These are phyloP conservation scores for Stemphylium lycopersici DNA, from an alignment of 2,329 filamentous ascomycete species.

Conservation along the genomic window DNA sequence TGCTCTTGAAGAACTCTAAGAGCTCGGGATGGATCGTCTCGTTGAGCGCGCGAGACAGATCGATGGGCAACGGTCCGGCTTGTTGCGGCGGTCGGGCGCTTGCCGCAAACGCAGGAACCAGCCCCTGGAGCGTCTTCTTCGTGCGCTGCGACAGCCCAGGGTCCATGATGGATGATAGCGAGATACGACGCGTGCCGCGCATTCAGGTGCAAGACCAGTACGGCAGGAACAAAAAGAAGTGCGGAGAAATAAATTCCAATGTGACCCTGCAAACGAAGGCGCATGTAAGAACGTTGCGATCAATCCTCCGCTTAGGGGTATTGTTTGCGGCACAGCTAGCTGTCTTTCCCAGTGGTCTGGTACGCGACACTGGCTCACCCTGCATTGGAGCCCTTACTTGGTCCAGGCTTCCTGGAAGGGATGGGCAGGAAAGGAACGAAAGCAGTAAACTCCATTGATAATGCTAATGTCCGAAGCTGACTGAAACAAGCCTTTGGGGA, in stretches of 20 bases:
- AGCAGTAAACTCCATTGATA: constrained; percentile 8
- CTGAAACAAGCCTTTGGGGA: constrained; percentile 19
- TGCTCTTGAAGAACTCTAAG: constrained; percentile 37
- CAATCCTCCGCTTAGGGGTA: constrained; percentile 9
- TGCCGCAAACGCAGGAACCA: constrained; percentile 15
- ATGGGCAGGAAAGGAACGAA: background rate
- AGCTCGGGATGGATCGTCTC: constrained; percentile 36
- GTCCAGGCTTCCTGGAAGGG: background rate
- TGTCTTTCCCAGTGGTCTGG: constrained; percentile 11
- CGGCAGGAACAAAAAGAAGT: background rate
- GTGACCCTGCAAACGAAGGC: background rate
- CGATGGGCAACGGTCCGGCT: constrained; percentile 20
- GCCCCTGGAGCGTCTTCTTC: constrained; percentile 21
- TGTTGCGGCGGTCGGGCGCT: constrained; percentile 15
- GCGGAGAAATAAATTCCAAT: background rate
- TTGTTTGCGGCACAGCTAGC: constrained; percentile 18
- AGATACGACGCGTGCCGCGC: constrained; percentile 6
- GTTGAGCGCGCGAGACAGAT: constrained; percentile 37
- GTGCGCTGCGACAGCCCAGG: constrained; percentile 36
- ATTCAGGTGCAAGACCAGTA: background rate
- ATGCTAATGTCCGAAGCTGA: background rate
- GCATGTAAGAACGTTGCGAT: background rate
- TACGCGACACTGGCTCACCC: constrained; percentile 11
- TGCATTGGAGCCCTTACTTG: constrained; percentile 8
- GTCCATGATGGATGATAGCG: constrained; percentile 24